phyloP scores from a whole-genome alignment of 2,329 filamentous ascomycete species.

The Rhytidhysteron rufulum region DNA sequence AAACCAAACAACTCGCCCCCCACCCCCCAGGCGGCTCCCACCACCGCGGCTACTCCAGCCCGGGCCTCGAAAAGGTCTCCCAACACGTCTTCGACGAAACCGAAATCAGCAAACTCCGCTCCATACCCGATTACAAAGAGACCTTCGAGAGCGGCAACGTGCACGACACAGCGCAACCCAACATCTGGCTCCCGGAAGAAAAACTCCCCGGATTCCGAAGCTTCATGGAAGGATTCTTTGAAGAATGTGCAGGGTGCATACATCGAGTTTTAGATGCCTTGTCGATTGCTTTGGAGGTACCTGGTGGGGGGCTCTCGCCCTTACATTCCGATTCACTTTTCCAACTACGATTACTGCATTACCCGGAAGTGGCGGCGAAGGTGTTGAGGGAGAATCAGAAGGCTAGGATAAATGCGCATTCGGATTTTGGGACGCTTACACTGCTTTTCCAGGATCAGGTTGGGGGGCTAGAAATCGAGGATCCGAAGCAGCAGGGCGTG shows the following conservation, averaged over 20 bases:
- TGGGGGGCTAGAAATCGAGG: conserved; percentile 37
- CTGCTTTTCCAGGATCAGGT: conserved; percentile 41
- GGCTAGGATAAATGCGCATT: conserved; percentile 39
- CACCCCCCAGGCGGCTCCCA: conserved; percentile 37
- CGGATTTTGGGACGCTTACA: conserved; percentile 41
- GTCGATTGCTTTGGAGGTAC: conserved; percentile 18
- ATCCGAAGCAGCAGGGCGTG: conserved; percentile 19
- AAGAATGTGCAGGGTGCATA: conserved; percentile 14
- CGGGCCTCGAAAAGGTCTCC: conserved; percentile 34
- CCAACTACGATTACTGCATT: conserved; percentile 37
- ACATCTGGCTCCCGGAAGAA: conserved; percentile 40
- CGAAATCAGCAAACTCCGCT: conserved; percentile 3
- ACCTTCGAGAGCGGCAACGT: conserved; percentile 30
- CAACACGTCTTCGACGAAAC: conserved; percentile 17
- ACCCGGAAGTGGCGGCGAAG: conserved; percentile 28
- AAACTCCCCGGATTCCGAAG: conserved; percentile 36
- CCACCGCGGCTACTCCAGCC: conserved; percentile 38
- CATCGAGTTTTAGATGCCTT: conserved; percentile 24
- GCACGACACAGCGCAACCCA: conserved; percentile 27
- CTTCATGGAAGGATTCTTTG: conserved; percentile 26
- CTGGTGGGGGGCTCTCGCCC: conserved; percentile 12
- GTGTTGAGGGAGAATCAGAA: conserved; percentile 20
- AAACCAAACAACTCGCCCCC: conserved; percentile 34
- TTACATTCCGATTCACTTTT: conserved; percentile 25
- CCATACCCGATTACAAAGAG: conserved; percentile 29